phyloP scores from a whole-genome alignment of 2,329 filamentous ascomycete species.

The Alternaria brassicae region DNA sequence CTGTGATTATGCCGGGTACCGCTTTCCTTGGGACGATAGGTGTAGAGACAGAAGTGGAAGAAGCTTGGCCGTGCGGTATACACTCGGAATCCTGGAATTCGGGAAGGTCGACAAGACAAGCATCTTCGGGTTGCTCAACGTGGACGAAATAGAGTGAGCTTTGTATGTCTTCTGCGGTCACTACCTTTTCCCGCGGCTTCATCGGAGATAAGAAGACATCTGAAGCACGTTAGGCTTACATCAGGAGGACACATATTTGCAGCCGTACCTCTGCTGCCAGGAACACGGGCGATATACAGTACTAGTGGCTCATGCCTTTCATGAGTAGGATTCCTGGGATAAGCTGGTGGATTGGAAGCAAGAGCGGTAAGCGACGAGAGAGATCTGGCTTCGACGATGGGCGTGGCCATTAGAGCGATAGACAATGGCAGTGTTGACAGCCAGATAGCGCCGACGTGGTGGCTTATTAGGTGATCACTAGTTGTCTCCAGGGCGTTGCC shows the following conservation, averaged over 20 bases:
- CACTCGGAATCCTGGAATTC: conserved; percentile 23
- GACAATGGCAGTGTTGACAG: conserved; percentile 15
- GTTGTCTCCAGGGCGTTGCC: conserved; percentile 17
- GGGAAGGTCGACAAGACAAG: conserved; percentile 42
- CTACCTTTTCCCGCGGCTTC: conserved; percentile 86
- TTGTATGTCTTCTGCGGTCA: conserved; percentile 85
- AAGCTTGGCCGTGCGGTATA: conserved; percentile 10
- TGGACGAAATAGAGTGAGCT: conserved; percentile 93
- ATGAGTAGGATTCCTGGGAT: conserved; percentile 78
- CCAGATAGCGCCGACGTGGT: conserved; percentile 13
- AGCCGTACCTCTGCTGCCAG: conserved; percentile 79
- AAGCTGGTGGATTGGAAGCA: conserved; percentile 84
- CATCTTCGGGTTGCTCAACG: conserved; percentile 68
- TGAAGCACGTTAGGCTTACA: conserved; percentile 48
- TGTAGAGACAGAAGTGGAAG: conserved; percentile 18
- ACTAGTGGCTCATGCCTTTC: conserved; percentile 73
- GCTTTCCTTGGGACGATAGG: conserved; percentile 44
- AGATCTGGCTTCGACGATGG: conserved; percentile 77
- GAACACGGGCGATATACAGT: conserved; percentile 92
- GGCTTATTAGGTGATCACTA: conserved; percentile 14
- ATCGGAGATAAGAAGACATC: conserved; percentile 92
- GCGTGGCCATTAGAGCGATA: conserved; percentile 38
- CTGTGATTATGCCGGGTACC: conserved; percentile 19
- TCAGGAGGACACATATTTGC: neutral
- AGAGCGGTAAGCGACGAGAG: conserved; percentile 79